phyloP scores from a whole-genome alignment of 495 filamentous ascomycete species.

The Aspergillus coremiiformis region DNA sequence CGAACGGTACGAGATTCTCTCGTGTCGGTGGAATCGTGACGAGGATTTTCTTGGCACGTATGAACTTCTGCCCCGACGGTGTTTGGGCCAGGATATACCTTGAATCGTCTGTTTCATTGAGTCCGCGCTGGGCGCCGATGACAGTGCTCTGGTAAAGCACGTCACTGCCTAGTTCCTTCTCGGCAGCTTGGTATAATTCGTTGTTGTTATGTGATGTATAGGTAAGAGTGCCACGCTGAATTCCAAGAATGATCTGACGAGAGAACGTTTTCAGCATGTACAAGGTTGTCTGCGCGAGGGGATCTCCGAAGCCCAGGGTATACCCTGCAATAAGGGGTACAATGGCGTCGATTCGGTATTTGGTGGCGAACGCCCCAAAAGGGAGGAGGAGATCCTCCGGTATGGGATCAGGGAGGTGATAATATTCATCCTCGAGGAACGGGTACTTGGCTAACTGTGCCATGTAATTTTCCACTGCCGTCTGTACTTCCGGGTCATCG shows the following conservation, averaged over 20 bases:
- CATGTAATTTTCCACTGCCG: constrained; percentile 15
- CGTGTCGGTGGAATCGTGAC: constrained; percentile 23
- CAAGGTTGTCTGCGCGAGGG: constrained; percentile 14
- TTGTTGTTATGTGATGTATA: background rate
- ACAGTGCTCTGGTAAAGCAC: background rate
- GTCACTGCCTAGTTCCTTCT: background rate
- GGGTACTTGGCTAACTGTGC: constrained; percentile 32
- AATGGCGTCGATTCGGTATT: constrained; percentile 19
- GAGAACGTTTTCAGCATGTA: constrained; percentile 13
- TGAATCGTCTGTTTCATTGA: background rate
- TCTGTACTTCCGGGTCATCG: background rate
- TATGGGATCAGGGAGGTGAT: constrained; percentile 34
- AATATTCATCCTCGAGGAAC: constrained; percentile 28
- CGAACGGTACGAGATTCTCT: constrained; percentile 24
- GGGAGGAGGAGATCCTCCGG: constrained; percentile 40
- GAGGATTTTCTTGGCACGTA: constrained; percentile 36
- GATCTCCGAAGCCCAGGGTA: constrained; percentile 15
- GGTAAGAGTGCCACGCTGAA: background rate
- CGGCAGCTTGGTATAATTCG: background rate
- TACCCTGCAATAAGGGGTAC: background rate
- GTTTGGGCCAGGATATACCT: background rate
- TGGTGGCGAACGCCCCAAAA: constrained; percentile 35
- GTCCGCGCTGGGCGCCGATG: background rate
- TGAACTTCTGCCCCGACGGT: constrained; percentile 9
- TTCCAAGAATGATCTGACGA: background rate